Conservation (phyloP, 176 grass and related monocot species). For the Pontederia paniculata region DNA sequence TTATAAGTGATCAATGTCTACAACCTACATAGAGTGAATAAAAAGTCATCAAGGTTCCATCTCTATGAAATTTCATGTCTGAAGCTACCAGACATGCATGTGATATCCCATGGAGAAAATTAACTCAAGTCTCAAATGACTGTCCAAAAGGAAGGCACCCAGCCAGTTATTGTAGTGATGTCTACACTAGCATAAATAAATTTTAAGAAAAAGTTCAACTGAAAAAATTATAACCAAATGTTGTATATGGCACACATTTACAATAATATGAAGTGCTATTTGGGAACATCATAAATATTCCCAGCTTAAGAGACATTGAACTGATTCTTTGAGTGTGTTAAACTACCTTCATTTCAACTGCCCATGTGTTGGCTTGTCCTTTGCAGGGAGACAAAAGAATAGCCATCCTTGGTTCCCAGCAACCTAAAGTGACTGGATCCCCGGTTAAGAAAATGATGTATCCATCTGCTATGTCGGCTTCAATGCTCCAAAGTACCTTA, state of each 20-base stretch:
- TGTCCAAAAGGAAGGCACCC: no score
- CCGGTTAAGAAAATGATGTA: constrained; percentile 63
- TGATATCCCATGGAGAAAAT: no score
- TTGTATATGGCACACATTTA: neutral
- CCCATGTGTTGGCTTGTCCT: constrained; percentile 50
- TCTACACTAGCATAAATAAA: no score
- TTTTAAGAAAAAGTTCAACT: no score
- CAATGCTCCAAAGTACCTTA: constrained; percentile 71
- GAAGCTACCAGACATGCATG: no score
- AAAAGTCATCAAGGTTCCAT: no score
- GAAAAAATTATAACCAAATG: constrained; percentile 7
- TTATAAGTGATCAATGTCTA: no score
- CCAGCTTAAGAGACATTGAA: neutral
- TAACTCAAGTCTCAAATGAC: no score
- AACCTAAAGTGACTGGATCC: constrained; percentile 68
- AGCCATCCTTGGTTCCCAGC: constrained; percentile 72
- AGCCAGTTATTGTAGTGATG: no score
- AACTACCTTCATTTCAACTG: constrained; percentile 60
- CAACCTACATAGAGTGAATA: no score
- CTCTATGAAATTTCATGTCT: no score
- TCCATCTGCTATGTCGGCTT: constrained; percentile 62
- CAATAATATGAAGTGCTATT: neutral
- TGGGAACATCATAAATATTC: neutral
- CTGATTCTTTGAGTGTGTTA: neutral
- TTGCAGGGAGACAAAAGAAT: constrained; percentile 52